Evolutionary conservation across 805 yeast genomes (phyloP).

Genomic region (Torulaspora maleeae): DNA sequence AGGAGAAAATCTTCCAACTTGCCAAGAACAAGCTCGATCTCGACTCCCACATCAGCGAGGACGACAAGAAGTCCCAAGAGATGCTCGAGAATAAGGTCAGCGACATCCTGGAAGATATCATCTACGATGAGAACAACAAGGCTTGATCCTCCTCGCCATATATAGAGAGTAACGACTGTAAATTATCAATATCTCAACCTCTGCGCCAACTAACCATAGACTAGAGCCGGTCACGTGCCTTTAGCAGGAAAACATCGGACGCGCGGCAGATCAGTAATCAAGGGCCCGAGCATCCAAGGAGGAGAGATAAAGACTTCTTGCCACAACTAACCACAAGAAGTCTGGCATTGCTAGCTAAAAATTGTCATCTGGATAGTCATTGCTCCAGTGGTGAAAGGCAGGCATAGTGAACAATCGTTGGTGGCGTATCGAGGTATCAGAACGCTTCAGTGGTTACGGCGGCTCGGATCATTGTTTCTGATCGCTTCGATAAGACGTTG

Average conservation of each 20-base stretch:
- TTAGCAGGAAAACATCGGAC: not conserved
- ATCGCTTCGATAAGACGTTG: too few species aligned
- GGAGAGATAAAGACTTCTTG: not conserved
- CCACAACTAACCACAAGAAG: too few species aligned
- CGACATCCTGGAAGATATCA: slow-evolving; percentile 41
- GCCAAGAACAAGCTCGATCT: slow-evolving; percentile 89
- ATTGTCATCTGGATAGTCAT: too few species aligned
- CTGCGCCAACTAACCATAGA: too few species aligned
- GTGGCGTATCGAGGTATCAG: not conserved
- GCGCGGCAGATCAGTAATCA: not conserved
- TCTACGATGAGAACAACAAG: slow-evolving; percentile 24
- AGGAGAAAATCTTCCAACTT: slow-evolving; percentile 78
- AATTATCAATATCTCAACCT: not conserved
- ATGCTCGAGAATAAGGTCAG: slow-evolving; percentile 49
- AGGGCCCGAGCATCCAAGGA: not conserved
- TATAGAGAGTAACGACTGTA: not conserved
- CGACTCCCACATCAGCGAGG: slow-evolving; percentile 50
- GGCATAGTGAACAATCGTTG: not conserved
- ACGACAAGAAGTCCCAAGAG: slow-evolving; percentile 38
- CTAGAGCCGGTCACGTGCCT: not conserved
- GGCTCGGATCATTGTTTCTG: not conserved
- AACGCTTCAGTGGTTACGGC: not conserved
- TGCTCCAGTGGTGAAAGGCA: too few species aligned
- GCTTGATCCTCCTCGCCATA: not conserved
- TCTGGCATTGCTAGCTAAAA: too few species aligned